Conservation (phyloP, 176 grass and related monocot species). For the Oryza glumipatula region DNA sequence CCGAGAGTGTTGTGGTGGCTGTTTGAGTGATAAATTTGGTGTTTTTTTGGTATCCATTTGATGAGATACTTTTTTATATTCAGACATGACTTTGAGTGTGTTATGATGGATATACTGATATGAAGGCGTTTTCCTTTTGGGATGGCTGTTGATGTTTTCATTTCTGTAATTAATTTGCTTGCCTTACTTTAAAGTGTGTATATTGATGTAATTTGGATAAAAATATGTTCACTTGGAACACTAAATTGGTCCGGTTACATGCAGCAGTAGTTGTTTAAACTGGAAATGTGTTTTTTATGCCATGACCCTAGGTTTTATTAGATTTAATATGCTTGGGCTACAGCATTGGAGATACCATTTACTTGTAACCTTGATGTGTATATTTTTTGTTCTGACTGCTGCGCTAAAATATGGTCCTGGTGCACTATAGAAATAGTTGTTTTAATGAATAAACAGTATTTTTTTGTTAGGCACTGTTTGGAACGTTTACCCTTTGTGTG, state of each 20-base stretch:
- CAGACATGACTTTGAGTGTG: not conserved
- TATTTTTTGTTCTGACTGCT: not conserved
- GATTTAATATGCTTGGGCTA: constrained; percentile 1
- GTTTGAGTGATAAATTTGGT: not conserved
- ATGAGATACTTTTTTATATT: not conserved
- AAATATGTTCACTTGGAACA: not conserved
- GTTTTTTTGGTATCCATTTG: not conserved
- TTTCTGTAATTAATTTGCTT: not conserved
- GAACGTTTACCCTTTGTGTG: not conserved
- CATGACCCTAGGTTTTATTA: not conserved
- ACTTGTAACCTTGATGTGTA: not conserved
- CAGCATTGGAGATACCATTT: not conserved
- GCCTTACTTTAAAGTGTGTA: not conserved
- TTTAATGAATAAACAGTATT: not conserved
- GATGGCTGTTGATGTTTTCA: not conserved
- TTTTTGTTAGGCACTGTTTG: not conserved
- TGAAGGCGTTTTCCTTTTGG: not conserved
- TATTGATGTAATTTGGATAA: not conserved
- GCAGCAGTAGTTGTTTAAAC: not conserved
- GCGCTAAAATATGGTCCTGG: not conserved
- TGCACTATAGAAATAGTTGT: not conserved
- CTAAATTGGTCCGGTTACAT: not conserved
- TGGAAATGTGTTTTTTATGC: not conserved
- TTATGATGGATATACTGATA: not conserved
- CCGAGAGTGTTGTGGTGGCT: not conserved